These are phyloP conservation scores for Carallia pectinifolia DNA, from an alignment of 345 rosid genomes.

Conservation along the genomic window DNA sequence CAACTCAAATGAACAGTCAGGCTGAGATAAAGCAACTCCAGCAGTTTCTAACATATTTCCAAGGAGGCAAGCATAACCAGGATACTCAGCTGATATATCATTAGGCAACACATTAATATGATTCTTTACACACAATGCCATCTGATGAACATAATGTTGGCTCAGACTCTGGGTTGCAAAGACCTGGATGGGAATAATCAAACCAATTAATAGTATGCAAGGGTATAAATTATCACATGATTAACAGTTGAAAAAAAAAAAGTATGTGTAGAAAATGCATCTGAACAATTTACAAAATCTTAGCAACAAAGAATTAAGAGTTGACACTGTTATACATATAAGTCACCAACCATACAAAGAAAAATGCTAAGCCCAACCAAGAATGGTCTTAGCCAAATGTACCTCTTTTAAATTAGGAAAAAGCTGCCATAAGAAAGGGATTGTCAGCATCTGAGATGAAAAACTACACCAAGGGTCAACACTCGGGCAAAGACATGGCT, in stretches of 20 bases:
- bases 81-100: constrained; percentile 58
- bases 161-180: constrained; percentile 62
- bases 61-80: constrained; percentile 87
- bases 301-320: neutral
- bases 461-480: constrained; percentile 70
- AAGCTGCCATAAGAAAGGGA: constrained; percentile 78
- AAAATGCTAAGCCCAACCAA: neutral
- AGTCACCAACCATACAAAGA: too few species aligned
- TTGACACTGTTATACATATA: too few species aligned
- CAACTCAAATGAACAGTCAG: constrained; percentile 79
- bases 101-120: constrained; percentile 56
- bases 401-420: constrained; percentile 87
- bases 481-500: constrained; percentile 63
- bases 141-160: constrained; percentile 71
- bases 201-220: constrained; percentile 9
- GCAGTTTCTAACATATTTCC: constrained; percentile 87
- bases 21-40: constrained; percentile 66
- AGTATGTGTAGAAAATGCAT: neutral
- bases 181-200: constrained; percentile 48
- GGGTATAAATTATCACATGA: neutral
- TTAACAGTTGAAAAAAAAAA: neutral
- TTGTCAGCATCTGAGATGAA: constrained; percentile 78
- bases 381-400: constrained; percentile 13
- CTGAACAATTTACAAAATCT: neutral
- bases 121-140: constrained; percentile 63